Percentiles rank a stretch among this genome's conserved stretches.
Evolutionary conservation across 768 basidiomycete species (phyloP).

Genomic region (Boletales sp.): DNA sequence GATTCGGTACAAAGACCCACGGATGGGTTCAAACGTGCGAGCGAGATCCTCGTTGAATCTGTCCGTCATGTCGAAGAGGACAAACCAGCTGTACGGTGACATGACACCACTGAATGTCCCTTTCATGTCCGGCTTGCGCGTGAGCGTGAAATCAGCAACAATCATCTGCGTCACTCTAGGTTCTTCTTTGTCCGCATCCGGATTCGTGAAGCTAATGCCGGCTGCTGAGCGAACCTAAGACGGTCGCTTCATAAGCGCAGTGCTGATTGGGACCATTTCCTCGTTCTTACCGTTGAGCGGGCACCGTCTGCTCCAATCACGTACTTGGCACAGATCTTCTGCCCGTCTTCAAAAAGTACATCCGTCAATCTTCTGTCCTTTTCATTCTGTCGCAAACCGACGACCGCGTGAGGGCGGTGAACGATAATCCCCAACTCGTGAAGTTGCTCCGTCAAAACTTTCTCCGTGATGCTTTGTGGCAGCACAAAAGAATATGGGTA

Average conservation of each 20-base stretch:
- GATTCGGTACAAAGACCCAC: slow-evolving; percentile 33
- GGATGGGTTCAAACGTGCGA: slow-evolving; percentile 1
- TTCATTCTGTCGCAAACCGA: slow-evolving; percentile 30
- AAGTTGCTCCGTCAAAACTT: slow-evolving; percentile 34
- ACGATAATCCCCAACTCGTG: slow-evolving; percentile 29
- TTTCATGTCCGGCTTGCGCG: neutral
- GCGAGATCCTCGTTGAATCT: slow-evolving; percentile 18
- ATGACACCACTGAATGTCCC: slow-evolving; percentile 19
- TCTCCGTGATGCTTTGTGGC: slow-evolving; percentile 39
- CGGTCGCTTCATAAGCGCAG: neutral
- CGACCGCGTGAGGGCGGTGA: slow-evolving; percentile 35
- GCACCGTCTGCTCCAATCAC: slow-evolving; percentile 50
- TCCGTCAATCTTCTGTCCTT: slow-evolving; percentile 29
- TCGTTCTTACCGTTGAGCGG: slow-evolving; percentile 36
- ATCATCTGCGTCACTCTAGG: slow-evolving; percentile 17
- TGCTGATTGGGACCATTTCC: neutral
- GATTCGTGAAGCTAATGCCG: slow-evolving; percentile 39
- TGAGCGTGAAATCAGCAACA: slow-evolving; percentile 39
- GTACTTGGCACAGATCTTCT: slow-evolving; percentile 37
- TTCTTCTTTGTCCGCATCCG: slow-evolving; percentile 27
- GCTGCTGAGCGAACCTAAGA: slow-evolving; percentile 34
- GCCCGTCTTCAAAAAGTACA: slow-evolving; percentile 43
- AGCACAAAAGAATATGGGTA: slow-evolving; percentile 40
- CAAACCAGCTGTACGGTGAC: slow-evolving; percentile 30
- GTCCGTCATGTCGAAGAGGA: slow-evolving; percentile 34